These are phyloP conservation scores for Lycium ferocissimum DNA, from an alignment of 257 asterid genomes.

Conservation along the genomic window DNA sequence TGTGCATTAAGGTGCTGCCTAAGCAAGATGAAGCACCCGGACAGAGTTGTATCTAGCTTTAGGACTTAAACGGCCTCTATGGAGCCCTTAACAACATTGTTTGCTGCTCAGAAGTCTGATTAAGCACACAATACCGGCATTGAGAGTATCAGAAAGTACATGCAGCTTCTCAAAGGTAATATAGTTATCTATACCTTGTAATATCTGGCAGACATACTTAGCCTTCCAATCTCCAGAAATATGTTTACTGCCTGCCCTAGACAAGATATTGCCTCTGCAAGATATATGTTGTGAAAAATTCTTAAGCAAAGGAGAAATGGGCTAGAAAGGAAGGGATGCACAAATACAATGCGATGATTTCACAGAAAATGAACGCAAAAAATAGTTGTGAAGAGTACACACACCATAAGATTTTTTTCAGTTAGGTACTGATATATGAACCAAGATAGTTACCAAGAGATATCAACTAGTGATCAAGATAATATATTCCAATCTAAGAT, in stretches of 20 bases:
- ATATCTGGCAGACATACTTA: conserved; percentile 89
- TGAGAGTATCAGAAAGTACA: neutral
- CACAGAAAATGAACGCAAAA: too few relatives aligned
- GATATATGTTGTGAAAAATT: conserved; percentile 7
- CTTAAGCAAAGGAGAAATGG: neutral
- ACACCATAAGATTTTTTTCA: too few relatives aligned
- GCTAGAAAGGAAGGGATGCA: neutral
- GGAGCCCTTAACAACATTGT: neutral
- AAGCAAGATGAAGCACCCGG: neutral
- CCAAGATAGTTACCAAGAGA: too few relatives aligned
- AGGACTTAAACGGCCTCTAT: neutral
- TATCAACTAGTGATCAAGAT: too few relatives aligned
- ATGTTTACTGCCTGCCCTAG: conserved; percentile 75
- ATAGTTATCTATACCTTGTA: conserved; percentile 66
- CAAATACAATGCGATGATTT: too few relatives aligned
- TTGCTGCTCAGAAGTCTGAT: neutral
- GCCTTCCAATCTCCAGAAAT: conserved; percentile 90
- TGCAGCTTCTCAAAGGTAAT: neutral
- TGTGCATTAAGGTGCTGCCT: neutral
- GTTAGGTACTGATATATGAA: too few relatives aligned
- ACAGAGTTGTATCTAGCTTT: neutral
- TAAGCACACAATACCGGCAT: neutral
- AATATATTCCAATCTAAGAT: too few relatives aligned
- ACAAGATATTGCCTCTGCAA: conserved; percentile 79
- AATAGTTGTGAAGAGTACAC: too few relatives aligned